phyloP scores from a whole-genome alignment of 257 asterid genomes.

The Jacaranda mimosifolia region DNA sequence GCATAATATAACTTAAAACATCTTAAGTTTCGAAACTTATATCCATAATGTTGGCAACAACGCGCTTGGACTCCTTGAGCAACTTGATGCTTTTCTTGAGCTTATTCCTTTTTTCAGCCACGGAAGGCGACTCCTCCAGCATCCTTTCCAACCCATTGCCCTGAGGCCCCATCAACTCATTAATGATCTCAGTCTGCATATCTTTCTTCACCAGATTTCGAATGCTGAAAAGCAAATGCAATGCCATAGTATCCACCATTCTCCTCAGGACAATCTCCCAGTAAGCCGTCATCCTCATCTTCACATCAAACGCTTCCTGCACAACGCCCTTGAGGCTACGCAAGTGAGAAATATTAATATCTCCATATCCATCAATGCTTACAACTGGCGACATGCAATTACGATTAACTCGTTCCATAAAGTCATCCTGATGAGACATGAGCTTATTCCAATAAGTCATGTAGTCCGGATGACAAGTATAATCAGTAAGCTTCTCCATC shows the following conservation, averaged over 20 bases:
- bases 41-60: slow-evolving; percentile 42
- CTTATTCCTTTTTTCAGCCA: slow-evolving; percentile 41
- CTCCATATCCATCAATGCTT: background rate
- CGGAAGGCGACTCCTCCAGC: slow-evolving; percentile 47
- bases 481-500: slow-evolving; percentile 40
- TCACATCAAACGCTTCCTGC: slow-evolving; percentile 44
- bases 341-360: slow-evolving; percentile 16
- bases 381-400: background rate
- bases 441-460: slow-evolving; percentile 17
- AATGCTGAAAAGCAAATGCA: slow-evolving; percentile 41
- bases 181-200: slow-evolving; percentile 39
- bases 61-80: slow-evolving; percentile 52
- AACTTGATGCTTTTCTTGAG: slow-evolving; percentile 40
- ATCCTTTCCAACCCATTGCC: slow-evolving; percentile 45
- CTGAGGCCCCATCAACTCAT: slow-evolving; percentile 41
- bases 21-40: background rate
- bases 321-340: background rate
- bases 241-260: slow-evolving; percentile 47
- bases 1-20: slow-evolving; percentile 1
- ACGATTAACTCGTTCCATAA: background rate
- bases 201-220: slow-evolving; percentile 46
- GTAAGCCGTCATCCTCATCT: slow-evolving; percentile 47
- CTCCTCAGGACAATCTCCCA: slow-evolving; percentile 49
- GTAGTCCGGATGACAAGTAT: slow-evolving; percentile 38
- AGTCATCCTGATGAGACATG: background rate